These are phyloP conservation scores for Lantana camara DNA, from an alignment of 257 asterid species.

Conservation along the genomic window DNA sequence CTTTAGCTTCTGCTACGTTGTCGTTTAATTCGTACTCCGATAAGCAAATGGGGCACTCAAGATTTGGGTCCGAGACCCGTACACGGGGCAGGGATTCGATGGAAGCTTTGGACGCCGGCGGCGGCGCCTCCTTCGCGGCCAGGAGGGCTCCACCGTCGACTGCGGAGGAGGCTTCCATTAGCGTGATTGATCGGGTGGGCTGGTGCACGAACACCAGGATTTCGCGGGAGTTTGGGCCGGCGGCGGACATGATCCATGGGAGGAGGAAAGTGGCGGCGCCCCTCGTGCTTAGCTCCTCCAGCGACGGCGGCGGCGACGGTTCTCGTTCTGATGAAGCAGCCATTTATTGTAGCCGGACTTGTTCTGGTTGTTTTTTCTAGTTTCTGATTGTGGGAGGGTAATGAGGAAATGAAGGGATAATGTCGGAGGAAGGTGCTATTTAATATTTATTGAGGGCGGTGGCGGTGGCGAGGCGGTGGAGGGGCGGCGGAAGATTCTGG, in stretches of 20 bases:
- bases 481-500: neutral
- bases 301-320: slow-evolving; percentile 34
- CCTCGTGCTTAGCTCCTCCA: slow-evolving; percentile 32
- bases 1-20: slow-evolving; percentile 24
- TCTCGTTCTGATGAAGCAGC: slow-evolving; percentile 5
- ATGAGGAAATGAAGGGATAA: neutral
- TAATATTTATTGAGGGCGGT: neutral
- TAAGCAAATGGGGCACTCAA: slow-evolving; percentile 46
- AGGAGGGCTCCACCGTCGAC: no score
- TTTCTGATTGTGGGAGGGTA: neutral
- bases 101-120: slow-evolving; percentile 47
- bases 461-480: neutral
- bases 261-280: slow-evolving; percentile 32
- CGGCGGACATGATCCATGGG: slow-evolving; percentile 31
- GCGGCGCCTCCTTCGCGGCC: slow-evolving; percentile 18
- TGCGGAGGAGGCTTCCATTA: slow-evolving; percentile 20
- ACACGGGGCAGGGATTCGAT: slow-evolving; percentile 39
- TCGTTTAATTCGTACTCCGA: slow-evolving; percentile 29
- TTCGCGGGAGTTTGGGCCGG: slow-evolving; percentile 25
- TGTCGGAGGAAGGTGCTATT: neutral
- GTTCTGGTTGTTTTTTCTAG: neutral
- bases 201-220: slow-evolving; percentile 33
- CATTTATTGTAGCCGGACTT: no score
- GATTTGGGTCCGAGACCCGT: slow-evolving; percentile 25
- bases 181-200: slow-evolving; percentile 26